Percentiles rank a stretch among this genome's conserved stretches.
These are phyloP conservation scores for Cenococcum geophilum DNA, from an alignment of 495 filamentous ascomycete genomes.

Conservation along the genomic window DNA sequence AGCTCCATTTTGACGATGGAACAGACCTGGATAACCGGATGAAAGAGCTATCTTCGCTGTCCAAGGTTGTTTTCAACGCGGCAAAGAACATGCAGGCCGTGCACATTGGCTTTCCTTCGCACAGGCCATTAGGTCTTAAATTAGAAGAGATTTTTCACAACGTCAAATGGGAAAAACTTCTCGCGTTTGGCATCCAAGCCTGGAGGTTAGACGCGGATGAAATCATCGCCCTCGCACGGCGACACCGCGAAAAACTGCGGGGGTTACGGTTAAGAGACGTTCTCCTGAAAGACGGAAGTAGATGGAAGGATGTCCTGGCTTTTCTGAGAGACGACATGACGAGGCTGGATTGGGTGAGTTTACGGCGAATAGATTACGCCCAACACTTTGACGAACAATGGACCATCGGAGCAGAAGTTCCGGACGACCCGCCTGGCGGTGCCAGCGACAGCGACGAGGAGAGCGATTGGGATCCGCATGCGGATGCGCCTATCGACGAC, in stretches of 20 bases:
- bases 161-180: constrained; percentile 54
- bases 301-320: constrained; percentile 56
- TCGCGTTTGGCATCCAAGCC: constrained; percentile 58
- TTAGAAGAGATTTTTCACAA: constrained; percentile 59
- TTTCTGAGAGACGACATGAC: constrained; percentile 55
- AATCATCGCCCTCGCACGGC: constrained; percentile 51
- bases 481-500: constrained; percentile 18
- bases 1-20: constrained; percentile 51
- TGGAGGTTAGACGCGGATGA: constrained; percentile 58
- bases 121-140: constrained; percentile 49
- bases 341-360: constrained; percentile 53
- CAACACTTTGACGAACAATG: constrained; percentile 48
- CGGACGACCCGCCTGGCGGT: constrained; percentile 39
- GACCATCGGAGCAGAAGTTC: constrained; percentile 41
- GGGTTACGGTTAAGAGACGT: constrained; percentile 55
- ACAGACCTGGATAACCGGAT: constrained; percentile 51
- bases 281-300: constrained; percentile 51
- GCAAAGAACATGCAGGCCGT: constrained; percentile 58
- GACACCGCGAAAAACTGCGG: constrained; percentile 51
- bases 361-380: constrained; percentile 57
- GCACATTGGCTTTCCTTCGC: constrained; percentile 58
- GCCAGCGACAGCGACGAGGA: constrained; percentile 39
- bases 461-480: constrained; percentile 26
- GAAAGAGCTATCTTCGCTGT: constrained; percentile 49
- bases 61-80: constrained; percentile 51